A percentile compares a stretch with the other conserved stretches of the same genome.
Evolutionary conservation across 441 rosid genomes (phyloP).

Genomic region (Croton setiger): DNA sequence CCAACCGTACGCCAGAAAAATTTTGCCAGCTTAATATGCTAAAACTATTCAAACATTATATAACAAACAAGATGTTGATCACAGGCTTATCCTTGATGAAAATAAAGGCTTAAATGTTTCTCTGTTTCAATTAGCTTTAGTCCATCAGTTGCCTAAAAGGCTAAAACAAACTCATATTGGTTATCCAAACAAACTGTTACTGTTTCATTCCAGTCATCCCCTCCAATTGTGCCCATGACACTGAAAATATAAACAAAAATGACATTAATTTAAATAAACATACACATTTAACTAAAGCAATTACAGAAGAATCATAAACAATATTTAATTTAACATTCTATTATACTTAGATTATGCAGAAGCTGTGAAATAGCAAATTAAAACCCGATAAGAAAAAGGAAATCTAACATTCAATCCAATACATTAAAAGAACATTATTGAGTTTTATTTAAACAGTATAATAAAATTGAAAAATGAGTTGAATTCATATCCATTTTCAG

Average conservation of each 20-base stretch:
- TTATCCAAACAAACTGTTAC: not conserved
- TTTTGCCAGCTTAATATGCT: constrained; percentile 21
- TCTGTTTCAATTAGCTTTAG: not conserved
- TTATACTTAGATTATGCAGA: not conserved
- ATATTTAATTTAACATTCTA: not conserved
- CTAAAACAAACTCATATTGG: too few species aligned
- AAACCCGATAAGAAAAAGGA: too few species aligned
- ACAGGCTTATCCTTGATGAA: not conserved
- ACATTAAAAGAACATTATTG: too few species aligned
- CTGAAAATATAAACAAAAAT: not conserved
- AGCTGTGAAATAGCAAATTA: too few species aligned
- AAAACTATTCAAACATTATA: not conserved
- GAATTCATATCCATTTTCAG: too few species aligned
- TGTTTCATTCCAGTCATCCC: not conserved
- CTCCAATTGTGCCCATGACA: not conserved
- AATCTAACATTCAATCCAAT: too few species aligned
- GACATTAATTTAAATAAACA: not conserved
- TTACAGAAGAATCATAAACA: not conserved
- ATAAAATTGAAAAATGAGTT: too few species aligned
- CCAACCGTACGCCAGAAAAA: not conserved
- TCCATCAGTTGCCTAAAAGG: not conserved
- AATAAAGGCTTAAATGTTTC: not conserved
- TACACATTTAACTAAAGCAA: not conserved
- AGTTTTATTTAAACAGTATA: too few species aligned
- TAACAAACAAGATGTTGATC: not conserved